Evolutionary conservation across 225 moss, liverwort and hornwort species (phyloP), one percentile per base, ranked within the genome.

Genomic region (Climacium dendroides): DNA sequence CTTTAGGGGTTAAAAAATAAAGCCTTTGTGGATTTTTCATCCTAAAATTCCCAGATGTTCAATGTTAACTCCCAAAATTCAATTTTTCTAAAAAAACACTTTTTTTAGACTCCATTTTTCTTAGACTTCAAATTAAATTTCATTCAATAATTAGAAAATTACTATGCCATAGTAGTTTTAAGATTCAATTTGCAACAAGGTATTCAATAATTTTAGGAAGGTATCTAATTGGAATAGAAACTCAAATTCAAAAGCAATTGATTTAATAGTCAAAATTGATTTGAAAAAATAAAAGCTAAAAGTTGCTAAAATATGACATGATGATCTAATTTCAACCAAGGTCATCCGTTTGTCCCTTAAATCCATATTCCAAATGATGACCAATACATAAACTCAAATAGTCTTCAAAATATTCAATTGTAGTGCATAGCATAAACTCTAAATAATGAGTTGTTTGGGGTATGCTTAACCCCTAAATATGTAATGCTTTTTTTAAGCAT

Each of bases 241-340:
- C 13, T 50, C 37, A 30, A 50, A 32, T 19, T 19, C 13, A 22
- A 13, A 26, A 34, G 32, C 32, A 30, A 12, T 19, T 5, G 32
- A 48, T 52, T 34, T 13, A 34, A 52, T 20, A 13, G 34, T 20
- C 13, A 34, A 13, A 74, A 13, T 20, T 20, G 20, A 32, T 19
- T 1, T 7, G 11, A 50, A 50, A 13, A 47, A 6, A 24, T 15
- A 14, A n/a, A 23, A n/a, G 9, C 4, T 24, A 24, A 15, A 54
- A n/a, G 1, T n/a, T 16, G 2, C 1, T 10, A n/a, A n/a, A 15
- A 6, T 54, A 25, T 16, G 16, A 25, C 1, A n/a, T 4, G 9
- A 4, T 16, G 4, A 37, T 6, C 0, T 37, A 1, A n/a, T 37
- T 35, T 77, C n/a, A 77, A 10, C n/a, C n/a, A n/a, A n/a, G n/a